Base-by-base conservation (phyloP, 2,329 filamentous ascomycete genomes). In the Xylaria sp. region DNA sequence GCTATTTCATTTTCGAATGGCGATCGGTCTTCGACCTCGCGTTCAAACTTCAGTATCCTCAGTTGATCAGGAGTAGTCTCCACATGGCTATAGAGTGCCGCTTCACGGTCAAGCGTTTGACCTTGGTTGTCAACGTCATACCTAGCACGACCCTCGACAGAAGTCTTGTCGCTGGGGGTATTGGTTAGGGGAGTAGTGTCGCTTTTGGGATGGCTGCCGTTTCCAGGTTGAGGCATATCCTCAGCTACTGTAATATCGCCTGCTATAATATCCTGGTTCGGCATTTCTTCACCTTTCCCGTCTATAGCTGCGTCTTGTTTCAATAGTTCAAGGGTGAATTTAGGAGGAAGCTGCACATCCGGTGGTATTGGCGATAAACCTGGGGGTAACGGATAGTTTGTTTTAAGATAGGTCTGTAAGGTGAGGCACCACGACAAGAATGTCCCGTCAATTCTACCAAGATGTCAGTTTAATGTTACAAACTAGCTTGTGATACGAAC, bases 391-490 rank as follows among this genome's bases (percentile, higher is more conserved):
- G 94, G 93, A 73, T 89, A 91, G 13, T 86, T 79, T 59, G 89
- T 83, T 25, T 93, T 80, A 13, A 98, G 81, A 70, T 88, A 85
- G 60, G 88, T 86, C 70, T 87, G 87, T 43, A 99, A 84, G 50
- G 85, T 86, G 4, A 89, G 83, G 20, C 89, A 86, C 94, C 94
- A 97, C 8, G 91, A 88, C 56, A 95, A 81, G 73, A 95, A 96
- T 34, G 89, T 89, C 41, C 92, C 93, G 76, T 97, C 94, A 41
- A 94, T 89, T 0, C 94, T 73, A 63, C n/a, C 12, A 36, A 66
- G 5, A 58, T 25, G 57, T 66, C n/a, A 70, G 65, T 53, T 32
- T 12, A 43, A 25, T 61, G 36, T 10, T 57, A 45, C n/a, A 46
- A 50, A 45, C 36, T n/a, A 53, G 36, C 30, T 25, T 15, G 36